Evolutionary conservation across 75 land plant genomes (phyloP).

Genomic region (Selaginella moellendorffii): DNA sequence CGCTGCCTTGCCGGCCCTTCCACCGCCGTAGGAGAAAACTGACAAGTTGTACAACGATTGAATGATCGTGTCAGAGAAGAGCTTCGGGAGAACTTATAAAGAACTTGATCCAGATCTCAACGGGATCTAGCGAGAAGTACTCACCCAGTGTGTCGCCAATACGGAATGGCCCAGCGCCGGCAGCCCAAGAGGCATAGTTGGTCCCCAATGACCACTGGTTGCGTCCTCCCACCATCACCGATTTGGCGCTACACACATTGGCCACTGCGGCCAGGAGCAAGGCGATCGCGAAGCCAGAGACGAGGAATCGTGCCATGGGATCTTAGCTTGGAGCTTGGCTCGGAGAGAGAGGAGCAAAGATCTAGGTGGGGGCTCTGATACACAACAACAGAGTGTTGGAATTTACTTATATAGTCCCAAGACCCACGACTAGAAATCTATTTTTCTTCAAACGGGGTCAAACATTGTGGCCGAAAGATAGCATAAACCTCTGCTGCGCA

Average conservation of each 20-base stretch:
- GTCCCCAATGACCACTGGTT: constrained; percentile 36
- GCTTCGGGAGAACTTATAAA: neutral
- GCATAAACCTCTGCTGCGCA: neutral
- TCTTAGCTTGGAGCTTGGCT: neutral
- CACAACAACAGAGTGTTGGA: no score
- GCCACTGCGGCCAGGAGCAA: neutral
- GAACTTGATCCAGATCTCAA: neutral
- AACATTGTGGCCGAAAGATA: neutral
- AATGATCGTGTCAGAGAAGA: neutral
- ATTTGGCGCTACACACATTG: constrained; percentile 17
- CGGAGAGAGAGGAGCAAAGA: neutral
- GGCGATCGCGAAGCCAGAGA: neutral
- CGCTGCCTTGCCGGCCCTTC: constrained; percentile 5
- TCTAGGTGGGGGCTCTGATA: neutral
- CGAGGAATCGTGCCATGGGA: no score
- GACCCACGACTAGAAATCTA: neutral
- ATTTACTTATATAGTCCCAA: neutral
- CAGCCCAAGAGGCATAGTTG: constrained; percentile 48
- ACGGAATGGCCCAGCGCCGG: constrained; percentile 31
- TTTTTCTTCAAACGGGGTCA: neutral
- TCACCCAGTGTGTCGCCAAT: constrained; percentile 36
- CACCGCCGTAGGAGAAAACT: constrained; percentile 31
- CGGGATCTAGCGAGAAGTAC: neutral
- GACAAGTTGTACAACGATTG: constrained; percentile 33
- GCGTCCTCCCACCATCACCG: constrained; percentile 37